phyloP scores from a whole-genome alignment of 257 asterid species.

The Fraxinus cuspidata region DNA sequence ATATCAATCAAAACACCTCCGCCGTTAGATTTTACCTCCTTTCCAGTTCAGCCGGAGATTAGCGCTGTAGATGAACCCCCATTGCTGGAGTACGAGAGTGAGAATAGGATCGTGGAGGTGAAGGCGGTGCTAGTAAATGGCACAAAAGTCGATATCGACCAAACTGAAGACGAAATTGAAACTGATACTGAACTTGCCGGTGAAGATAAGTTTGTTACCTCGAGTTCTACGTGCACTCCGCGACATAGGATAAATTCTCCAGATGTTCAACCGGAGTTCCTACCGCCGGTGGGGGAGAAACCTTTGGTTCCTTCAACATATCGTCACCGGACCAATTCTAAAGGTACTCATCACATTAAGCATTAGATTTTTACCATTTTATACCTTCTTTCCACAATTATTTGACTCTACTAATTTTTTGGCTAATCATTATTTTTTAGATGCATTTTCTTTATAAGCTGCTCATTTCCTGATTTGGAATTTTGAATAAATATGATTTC shows the following conservation, averaged over 20 bases:
- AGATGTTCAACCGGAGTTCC: constrained; percentile 32
- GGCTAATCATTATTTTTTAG: no score
- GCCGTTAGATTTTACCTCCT: constrained; percentile 21
- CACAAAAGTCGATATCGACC: constrained; percentile 25
- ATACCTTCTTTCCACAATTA: background rate
- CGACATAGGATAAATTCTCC: constrained; percentile 26
- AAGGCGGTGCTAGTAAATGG: constrained; percentile 55
- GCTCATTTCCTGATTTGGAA: background rate
- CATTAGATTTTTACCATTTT: background rate
- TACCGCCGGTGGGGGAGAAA: constrained; percentile 44
- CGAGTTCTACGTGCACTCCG: constrained; percentile 12
- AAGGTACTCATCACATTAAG: constrained; percentile 26
- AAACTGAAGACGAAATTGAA: constrained; percentile 24
- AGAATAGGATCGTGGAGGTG: constrained; percentile 35
- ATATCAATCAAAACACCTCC: constrained; percentile 46
- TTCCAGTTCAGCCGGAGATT: constrained; percentile 22
- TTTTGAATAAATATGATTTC: no score
- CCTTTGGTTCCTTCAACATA: constrained; percentile 32
- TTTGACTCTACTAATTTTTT: no score
- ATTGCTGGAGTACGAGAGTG: constrained; percentile 16
- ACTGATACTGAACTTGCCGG: constrained; percentile 29
- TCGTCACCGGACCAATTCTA: constrained; percentile 20
- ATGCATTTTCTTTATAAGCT: no score
- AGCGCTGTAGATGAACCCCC: constrained; percentile 15
- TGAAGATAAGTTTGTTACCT: constrained; percentile 30